Conservation (phyloP, 2,329 filamentous ascomycete species). For the Pseudogymnoascus sp. region DNA sequence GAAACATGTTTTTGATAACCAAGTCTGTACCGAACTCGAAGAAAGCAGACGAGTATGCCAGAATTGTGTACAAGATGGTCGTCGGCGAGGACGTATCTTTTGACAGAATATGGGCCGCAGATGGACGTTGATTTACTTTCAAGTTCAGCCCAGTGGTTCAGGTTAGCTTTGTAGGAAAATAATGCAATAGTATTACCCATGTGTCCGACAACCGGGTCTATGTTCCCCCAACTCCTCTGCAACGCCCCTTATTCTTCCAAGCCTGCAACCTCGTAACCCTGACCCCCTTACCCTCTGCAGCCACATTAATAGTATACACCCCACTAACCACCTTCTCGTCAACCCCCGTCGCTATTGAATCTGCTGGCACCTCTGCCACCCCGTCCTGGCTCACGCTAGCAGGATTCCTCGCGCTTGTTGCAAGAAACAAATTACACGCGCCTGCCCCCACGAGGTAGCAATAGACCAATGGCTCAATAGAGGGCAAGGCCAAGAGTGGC, state of each 20-base stretch:
- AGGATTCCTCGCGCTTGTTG: constrained; percentile 28
- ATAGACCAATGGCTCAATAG: background rate
- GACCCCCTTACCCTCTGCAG: constrained; percentile 21
- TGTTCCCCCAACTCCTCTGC: too few species aligned
- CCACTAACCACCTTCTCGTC: constrained; percentile 27
- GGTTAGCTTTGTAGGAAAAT: background rate
- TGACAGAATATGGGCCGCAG: constrained; percentile 10
- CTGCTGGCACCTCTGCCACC: constrained; percentile 15
- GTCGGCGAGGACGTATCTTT: constrained; percentile 30
- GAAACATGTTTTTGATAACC: constrained; percentile 18
- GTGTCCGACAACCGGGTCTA: background rate
- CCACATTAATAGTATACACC: constrained; percentile 25
- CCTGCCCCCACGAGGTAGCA: constrained; percentile 23
- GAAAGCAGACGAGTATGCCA: constrained; percentile 26
- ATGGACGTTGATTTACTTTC: background rate
- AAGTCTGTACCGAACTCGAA: constrained; percentile 14
- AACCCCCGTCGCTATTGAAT: constrained; percentile 19
- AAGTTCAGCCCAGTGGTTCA: background rate
- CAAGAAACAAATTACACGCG: constrained; percentile 29
- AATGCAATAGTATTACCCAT: too few species aligned
- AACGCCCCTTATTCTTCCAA: too few species aligned
- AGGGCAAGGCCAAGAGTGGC: too few species aligned
- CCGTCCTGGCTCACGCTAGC: background rate
- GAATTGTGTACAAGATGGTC: constrained; percentile 24
- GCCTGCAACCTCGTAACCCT: too few species aligned